These are phyloP conservation scores for Epithemia pelagica DNA, from an alignment of 108 stramenopile genomes.

Conservation along the genomic window DNA sequence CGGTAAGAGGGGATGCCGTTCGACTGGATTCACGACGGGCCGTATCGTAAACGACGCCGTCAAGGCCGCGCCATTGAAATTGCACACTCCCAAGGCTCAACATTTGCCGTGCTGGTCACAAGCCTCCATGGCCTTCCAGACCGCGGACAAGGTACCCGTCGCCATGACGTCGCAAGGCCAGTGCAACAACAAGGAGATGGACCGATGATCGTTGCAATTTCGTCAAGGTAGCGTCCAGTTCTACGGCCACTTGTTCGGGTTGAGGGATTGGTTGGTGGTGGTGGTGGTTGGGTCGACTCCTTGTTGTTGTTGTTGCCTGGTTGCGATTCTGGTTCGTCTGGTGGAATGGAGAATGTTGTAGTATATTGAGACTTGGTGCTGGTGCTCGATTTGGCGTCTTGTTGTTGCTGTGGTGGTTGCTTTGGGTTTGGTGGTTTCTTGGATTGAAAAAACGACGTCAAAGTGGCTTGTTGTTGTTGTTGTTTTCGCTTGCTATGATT, in stretches of 20 bases:
- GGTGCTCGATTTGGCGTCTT: too few species aligned
- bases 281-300: too few species aligned
- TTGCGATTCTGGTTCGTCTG: too few species aligned
- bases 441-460: too few species aligned
- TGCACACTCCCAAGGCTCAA: slow-evolving; percentile 50
- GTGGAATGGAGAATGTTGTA: too few species aligned
- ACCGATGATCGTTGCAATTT: slow-evolving; percentile 28
- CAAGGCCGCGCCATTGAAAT: slow-evolving; percentile 45
- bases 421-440: too few species aligned
- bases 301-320: too few species aligned
- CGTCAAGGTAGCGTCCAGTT: slow-evolving; percentile 37
- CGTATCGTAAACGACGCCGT: slow-evolving; percentile 24
- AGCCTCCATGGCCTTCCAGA: slow-evolving; percentile 59
- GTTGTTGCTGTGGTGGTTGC: too few species aligned
- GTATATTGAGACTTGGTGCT: too few species aligned
- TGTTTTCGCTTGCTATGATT: too few species aligned
- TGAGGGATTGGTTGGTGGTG: slow-evolving; percentile 50
- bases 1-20: slow-evolving; percentile 49
- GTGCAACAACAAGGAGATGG: slow-evolving; percentile 68
- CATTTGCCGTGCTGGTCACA: slow-evolving; percentile 19
- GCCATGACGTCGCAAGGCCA: slow-evolving; percentile 78
- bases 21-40: slow-evolving; percentile 61
- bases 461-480: too few species aligned
- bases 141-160: slow-evolving; percentile 4
- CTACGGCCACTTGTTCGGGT: slow-evolving; percentile 44